These are phyloP conservation scores for Saxophila tyrrhenica DNA, from an alignment of 495 filamentous ascomycete species.

Conservation along the genomic window DNA sequence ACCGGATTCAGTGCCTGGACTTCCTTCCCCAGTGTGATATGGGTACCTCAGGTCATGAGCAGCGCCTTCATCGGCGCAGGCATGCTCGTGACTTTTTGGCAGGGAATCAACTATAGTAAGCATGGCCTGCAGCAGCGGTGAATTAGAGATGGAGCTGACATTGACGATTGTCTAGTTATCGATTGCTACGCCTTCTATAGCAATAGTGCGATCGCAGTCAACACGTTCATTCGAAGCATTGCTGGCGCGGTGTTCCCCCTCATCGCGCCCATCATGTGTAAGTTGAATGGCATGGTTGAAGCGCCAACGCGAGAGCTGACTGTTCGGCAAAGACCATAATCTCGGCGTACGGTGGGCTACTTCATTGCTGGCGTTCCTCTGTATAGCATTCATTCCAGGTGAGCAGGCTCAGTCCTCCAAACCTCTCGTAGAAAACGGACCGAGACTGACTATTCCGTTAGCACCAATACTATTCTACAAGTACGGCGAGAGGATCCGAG, in stretches of 20 bases:
- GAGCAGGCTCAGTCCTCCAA: no score
- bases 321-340: neutral
- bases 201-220: slow-evolving; percentile 41
- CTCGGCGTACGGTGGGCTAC: slow-evolving; percentile 46
- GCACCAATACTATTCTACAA: slow-evolving; percentile 59
- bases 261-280: slow-evolving; percentile 16
- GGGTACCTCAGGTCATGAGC: slow-evolving; percentile 25
- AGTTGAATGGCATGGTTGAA: slow-evolving; percentile 23
- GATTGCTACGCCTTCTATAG: slow-evolving; percentile 50
- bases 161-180: slow-evolving; percentile 34
- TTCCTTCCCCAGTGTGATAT: slow-evolving; percentile 16
- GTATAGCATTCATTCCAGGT: slow-evolving; percentile 52
- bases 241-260: slow-evolving; percentile 34
- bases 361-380: slow-evolving; percentile 53
- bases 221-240: slow-evolving; percentile 34
- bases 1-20: slow-evolving; percentile 23
- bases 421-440: no score
- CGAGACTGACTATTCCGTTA: no score
- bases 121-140: no score
- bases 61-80: slow-evolving; percentile 25
- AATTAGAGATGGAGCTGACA: no score
- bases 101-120: slow-evolving; percentile 31
- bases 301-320: slow-evolving; percentile 25
- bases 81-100: slow-evolving; percentile 25
- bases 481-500: slow-evolving; percentile 50